Evolutionary conservation across 768 basidiomycete species (phyloP).

Genomic region (Amanita pseudoporphyria): DNA sequence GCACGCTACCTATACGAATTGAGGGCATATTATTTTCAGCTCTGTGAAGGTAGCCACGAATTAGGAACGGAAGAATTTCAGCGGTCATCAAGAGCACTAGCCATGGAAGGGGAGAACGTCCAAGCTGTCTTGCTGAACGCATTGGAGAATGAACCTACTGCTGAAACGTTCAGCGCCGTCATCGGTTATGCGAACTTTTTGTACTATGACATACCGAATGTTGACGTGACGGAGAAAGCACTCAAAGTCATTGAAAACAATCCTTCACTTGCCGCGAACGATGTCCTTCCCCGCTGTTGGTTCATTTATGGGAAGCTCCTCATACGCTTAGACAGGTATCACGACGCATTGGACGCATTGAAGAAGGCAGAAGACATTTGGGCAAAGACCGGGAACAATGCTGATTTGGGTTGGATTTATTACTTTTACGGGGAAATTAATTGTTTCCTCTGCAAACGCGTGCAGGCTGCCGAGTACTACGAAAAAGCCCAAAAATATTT

Average conservation of each 20-base stretch:
- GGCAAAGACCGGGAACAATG: no score
- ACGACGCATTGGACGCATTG: not conserved
- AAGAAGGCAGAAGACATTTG: no score
- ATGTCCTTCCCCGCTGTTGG: not conserved
- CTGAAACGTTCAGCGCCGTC: not conserved
- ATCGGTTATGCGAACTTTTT: no score
- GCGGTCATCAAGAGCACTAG: no score
- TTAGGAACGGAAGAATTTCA: no score
- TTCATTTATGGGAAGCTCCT: not conserved
- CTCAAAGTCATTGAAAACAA: no score
- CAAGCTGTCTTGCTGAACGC: not conserved
- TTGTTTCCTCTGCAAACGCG: not conserved
- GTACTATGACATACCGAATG: no score
- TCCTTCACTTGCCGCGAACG: not conserved
- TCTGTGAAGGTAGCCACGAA: no score
- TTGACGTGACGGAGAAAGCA: no score
- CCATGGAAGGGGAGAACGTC: not conserved
- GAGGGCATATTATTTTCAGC: conserved; percentile 4
- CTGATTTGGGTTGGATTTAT: not conserved
- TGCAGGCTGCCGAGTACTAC: not conserved
- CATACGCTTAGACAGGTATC: not conserved
- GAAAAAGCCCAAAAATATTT: not conserved
- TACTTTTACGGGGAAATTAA: not conserved
- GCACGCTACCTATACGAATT: no score
- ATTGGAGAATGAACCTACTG: not conserved